Evolutionary conservation across 2,329 filamentous ascomycete genomes (phyloP).

Genomic region (Apiospora koreana): DNA sequence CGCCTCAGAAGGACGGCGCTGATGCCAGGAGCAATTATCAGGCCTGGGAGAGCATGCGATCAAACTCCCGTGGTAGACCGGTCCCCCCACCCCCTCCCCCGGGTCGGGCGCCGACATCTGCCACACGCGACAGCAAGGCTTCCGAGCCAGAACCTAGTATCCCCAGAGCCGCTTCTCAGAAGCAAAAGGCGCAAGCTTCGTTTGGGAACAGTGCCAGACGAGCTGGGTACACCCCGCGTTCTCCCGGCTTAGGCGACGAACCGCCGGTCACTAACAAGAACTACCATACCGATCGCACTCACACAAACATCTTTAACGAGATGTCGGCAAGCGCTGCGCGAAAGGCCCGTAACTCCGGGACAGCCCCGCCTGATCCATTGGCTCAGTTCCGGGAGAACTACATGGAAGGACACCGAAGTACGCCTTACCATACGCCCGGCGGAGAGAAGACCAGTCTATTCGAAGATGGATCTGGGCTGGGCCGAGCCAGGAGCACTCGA

Average conservation of each 20-base stretch:
- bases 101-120: constrained; percentile 29
- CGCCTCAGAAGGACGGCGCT: constrained; percentile 27
- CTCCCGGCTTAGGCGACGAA: constrained; percentile 52
- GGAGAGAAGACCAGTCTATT: constrained; percentile 63
- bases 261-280: constrained; percentile 52
- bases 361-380: constrained; percentile 44
- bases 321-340: constrained; percentile 21
- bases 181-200: constrained; percentile 54
- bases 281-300: constrained; percentile 44
- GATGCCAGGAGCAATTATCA: constrained; percentile 27
- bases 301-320: constrained; percentile 31
- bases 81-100: constrained; percentile 26
- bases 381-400: constrained; percentile 47
- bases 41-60: constrained; percentile 39
- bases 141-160: constrained; percentile 37
- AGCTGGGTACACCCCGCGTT: constrained; percentile 51
- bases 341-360: constrained; percentile 20
- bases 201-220: constrained; percentile 49
- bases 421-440: constrained; percentile 55
- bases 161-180: constrained; percentile 53
- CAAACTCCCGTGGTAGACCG: constrained; percentile 18
- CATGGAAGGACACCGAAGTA: constrained; percentile 54
- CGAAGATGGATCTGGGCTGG: constrained; percentile 44
- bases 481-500: constrained; percentile 48
- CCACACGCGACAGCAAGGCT: constrained; percentile 25